Evolutionary conservation across 116 monocot species (phyloP).

Genomic region (Trichopus zeylanicus): DNA sequence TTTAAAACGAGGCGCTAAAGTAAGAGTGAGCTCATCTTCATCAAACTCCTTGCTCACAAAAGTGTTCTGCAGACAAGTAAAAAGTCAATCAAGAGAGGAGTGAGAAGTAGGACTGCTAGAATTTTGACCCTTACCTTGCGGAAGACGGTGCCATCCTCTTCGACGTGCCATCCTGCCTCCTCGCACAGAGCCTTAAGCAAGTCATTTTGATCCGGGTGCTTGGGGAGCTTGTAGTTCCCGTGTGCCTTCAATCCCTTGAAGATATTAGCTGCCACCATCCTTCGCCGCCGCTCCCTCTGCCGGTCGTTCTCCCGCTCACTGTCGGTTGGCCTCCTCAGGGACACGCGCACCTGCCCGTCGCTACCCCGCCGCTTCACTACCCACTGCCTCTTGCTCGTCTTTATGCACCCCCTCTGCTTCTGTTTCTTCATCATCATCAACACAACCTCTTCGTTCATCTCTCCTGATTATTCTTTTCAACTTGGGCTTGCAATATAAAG

Average conservation of each 20-base stretch:
- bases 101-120: neutral
- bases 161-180: constrained; percentile 34
- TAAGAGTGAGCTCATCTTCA: neutral
- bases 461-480: too few species aligned
- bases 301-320: constrained; percentile 36
- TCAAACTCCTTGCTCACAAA: neutral
- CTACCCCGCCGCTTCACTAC: neutral
- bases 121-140: constrained; percentile 22
- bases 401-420: neutral
- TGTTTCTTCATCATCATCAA: too few species aligned
- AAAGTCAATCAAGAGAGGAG: neutral
- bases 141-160: constrained; percentile 35
- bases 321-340: constrained; percentile 23
- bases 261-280: constrained; percentile 32
- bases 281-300: constrained; percentile 23
- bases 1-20: neutral
- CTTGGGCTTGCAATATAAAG: too few species aligned
- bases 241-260: constrained; percentile 22
- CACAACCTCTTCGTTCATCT: too few species aligned
- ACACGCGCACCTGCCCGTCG: neutral
- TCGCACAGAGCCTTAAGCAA: constrained; percentile 34
- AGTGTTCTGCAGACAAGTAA: neutral
- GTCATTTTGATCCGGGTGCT: constrained; percentile 40
- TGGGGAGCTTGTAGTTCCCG: constrained; percentile 41
- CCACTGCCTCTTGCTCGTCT: neutral